phyloP scores from a whole-genome alignment of 1,284 basidiomycete species.

The Tylopilus sp. region DNA sequence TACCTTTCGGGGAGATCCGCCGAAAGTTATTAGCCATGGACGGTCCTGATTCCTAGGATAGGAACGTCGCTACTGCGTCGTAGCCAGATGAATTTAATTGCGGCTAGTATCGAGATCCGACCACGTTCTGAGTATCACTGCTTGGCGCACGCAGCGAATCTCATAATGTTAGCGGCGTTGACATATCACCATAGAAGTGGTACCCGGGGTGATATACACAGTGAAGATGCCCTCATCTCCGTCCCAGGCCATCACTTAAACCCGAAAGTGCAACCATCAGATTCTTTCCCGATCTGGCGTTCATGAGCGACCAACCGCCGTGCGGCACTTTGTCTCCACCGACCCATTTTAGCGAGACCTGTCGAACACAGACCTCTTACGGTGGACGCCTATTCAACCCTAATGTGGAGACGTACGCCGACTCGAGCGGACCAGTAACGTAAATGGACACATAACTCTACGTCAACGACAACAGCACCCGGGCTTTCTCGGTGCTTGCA shows the following conservation, averaged over 20 bases:
- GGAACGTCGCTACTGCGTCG: neutral
- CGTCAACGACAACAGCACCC: neutral
- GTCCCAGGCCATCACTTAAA: neutral
- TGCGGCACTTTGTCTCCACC: neutral
- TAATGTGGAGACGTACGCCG: neutral
- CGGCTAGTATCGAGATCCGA: neutral
- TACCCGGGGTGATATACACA: neutral
- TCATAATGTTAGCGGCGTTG: neutral
- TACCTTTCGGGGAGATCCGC: neutral
- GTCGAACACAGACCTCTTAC: neutral
- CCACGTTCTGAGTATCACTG: neutral
- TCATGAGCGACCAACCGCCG: neutral
- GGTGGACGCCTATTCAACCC: neutral
- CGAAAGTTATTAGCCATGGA: conserved; percentile 3
- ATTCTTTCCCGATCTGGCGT: neutral
- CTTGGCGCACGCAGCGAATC: neutral
- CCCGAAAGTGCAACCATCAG: neutral
- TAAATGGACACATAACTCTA: neutral
- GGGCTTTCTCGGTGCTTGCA: neutral
- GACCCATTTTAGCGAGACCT: neutral
- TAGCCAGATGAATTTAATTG: neutral
- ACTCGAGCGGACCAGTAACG: neutral
- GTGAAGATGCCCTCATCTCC: conserved; percentile 10
- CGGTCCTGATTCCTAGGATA: neutral
- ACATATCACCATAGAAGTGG: neutral